Evolutionary conservation across 257 asterid genomes (phyloP).

Genomic region (Craterostigma plantagineum): DNA sequence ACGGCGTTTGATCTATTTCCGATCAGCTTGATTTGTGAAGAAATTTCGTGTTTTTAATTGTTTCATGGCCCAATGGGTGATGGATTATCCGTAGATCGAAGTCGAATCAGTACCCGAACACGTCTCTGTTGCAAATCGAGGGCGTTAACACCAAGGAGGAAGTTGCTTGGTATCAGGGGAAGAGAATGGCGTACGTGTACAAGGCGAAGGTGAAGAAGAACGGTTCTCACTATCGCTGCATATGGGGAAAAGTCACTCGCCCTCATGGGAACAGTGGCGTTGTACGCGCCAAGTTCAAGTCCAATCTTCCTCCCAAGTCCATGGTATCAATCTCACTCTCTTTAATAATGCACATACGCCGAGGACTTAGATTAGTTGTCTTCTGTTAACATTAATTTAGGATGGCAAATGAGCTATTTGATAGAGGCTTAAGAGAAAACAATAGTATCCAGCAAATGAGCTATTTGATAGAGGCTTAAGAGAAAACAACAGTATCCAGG

Average conservation of each 20-base stretch:
- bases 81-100: conserved; percentile 23
- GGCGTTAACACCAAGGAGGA: conserved; percentile 63
- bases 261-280: conserved; percentile 70
- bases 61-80: neutral
- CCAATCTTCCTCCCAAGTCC: conserved; percentile 53
- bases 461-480: too few relatives aligned
- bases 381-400: too few relatives aligned
- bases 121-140: conserved; percentile 49
- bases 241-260: conserved; percentile 50
- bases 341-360: too few relatives aligned
- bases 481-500: too few relatives aligned
- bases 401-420: too few relatives aligned
- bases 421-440: neutral
- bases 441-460: too few relatives aligned
- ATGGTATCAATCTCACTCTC: conserved; percentile 15
- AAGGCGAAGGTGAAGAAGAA: conserved; percentile 50
- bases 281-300: conserved; percentile 54
- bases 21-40: neutral
- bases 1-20: neutral
- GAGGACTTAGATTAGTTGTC: too few relatives aligned
- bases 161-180: conserved; percentile 55
- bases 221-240: conserved; percentile 43
- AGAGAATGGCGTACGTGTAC: conserved; percentile 50
- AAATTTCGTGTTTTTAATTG: neutral
- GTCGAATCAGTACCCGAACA: conserved; percentile 57